Base-by-base conservation (phyloP, 495 filamentous ascomycete species). In the Penicillium daleae region DNA sequence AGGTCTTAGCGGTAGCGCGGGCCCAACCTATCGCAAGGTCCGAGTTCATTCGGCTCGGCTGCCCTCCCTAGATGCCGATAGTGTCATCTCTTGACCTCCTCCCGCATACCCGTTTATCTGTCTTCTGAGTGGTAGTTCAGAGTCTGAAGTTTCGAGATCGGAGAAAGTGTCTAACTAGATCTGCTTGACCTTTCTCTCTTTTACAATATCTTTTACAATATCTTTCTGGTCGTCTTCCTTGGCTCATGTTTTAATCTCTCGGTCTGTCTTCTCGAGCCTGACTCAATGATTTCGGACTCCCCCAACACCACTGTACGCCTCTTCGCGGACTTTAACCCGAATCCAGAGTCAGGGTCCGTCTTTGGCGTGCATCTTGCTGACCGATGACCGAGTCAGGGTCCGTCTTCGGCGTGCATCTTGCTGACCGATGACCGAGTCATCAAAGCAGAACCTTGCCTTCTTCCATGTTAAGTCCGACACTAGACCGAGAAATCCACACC, bases 391-490 rank as follows among this genome's bases (percentile, higher is more conserved):
- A 50, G 46, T 50, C 46, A 50, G n/a, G n/a, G n/a, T 19, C 46
- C 46, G 46, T 49, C 22, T 9, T 49, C 46, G 46, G 46, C 46
- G 26, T 50, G n/a, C 7, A 50, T 27, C 5, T 13, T 26, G 22
- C 46, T 27, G 46, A 50, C 24, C 24, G 22, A 50, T 50, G 46
- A 29, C 26, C 46, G 46, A 50, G 46, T 50, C 46, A 50, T 29
- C 42, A 24, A n/a, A 24, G 6, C 2, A 5, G 5, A 12, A 17
- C 46, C 46, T 26, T 7, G 22, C 12, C 12, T 8, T 50, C 21
- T 50, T 12, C 46, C 46, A 17, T 17, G 46, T n/a, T 29, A 27
- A 27, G 12, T 50, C 46, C 26, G 46, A 24, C 26, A 50, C 46
- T 50, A 50, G 10, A 15, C 12, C 22, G 15, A 50, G 1, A 8